Evolutionary conservation across 2,329 filamentous ascomycete genomes (phyloP).

Genomic region (Aspergillus sp.): DNA sequence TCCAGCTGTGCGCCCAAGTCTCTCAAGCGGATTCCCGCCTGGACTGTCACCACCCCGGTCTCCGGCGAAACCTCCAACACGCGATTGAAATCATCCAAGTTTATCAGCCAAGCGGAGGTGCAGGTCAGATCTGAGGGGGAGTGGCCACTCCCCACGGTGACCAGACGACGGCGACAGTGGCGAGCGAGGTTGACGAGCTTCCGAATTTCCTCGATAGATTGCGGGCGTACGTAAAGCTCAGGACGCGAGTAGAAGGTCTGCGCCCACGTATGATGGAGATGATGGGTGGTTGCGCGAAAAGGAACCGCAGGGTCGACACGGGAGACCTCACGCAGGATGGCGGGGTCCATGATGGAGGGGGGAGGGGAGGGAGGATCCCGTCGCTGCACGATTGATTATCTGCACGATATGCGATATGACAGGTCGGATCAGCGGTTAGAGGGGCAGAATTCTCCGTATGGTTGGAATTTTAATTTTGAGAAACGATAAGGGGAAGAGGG

Average conservation of each 20-base stretch:
- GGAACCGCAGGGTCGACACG: conserved; percentile 64
- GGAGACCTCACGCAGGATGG: conserved; percentile 57
- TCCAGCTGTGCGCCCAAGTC: conserved; percentile 74
- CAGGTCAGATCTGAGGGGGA: conserved; percentile 91
- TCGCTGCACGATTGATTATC: background rate
- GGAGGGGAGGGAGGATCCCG: conserved; percentile 3
- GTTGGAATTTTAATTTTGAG: background rate
- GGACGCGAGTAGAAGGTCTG: conserved; percentile 86
- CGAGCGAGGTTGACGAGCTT: conserved; percentile 80
- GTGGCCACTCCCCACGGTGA: conserved; percentile 86
- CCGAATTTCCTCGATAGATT: conserved; percentile 76
- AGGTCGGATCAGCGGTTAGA: background rate
- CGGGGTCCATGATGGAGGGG: conserved; percentile 42
- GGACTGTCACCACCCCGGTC: conserved; percentile 69
- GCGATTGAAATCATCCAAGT: conserved; percentile 78
- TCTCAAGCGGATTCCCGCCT: conserved; percentile 85
- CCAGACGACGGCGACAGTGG: conserved; percentile 75
- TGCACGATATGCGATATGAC: background rate
- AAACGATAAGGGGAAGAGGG: background rate
- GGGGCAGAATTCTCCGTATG: background rate
- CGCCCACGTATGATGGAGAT: conserved; percentile 92
- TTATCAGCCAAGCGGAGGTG: conserved; percentile 91
- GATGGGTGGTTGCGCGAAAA: conserved; percentile 71
- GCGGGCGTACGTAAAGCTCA: conserved; percentile 86
- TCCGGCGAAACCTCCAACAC: conserved; percentile 70